Base-by-base conservation (phyloP, 2,329 filamentous ascomycete genomes). In the Cytospora piceae region DNA sequence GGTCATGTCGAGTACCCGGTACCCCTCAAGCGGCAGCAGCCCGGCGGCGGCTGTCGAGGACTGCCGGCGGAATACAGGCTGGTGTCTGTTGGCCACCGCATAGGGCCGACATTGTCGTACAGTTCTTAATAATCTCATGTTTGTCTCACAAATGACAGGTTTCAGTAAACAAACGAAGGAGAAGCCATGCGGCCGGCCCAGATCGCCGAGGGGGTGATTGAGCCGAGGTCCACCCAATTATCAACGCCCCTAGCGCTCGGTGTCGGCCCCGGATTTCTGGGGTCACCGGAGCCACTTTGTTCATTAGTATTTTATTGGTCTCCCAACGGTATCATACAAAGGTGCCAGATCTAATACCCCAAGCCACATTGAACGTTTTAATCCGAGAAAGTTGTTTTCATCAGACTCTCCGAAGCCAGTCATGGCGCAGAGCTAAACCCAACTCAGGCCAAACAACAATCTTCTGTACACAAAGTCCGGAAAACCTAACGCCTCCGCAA, bases 1-100 rank as follows among this genome's bases (percentile, higher is more conserved):
- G 4, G 94, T 98, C 93, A 99, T 96, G 76, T 99, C 95, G 68
- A 99, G 83, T 17, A 98, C 94, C 63, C 91, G 88, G 71, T 95
- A 90, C 1, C 95, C 95, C 42, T 92, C 87, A 71, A 99, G 83
- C 27, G 95, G 94, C 37, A 87, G 77, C 51, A 72, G 67, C 42
- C 69, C 70, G 52, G 69, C 56, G 52, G 69, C 56, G 15, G 69
- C 68, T 11, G 70, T 63, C 27, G 64, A 64, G 2, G 65, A 62
- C 27, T 20, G 52, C n/a, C 59, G 59, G 31, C 34, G 17, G 27
- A 37, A 11, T 1, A 56, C 60, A 14, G 27, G 14, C 15, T 58
- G 58, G 39, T 17, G 15, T 20, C 55, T 11, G 46, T 55, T 24
- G 42, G 24, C 20, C 24, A 51, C 17, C 8, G 51, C 11, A 34